Base-by-base conservation (phyloP, 768 basidiomycete genomes). In the Pisolithus microcarpus region DNA sequence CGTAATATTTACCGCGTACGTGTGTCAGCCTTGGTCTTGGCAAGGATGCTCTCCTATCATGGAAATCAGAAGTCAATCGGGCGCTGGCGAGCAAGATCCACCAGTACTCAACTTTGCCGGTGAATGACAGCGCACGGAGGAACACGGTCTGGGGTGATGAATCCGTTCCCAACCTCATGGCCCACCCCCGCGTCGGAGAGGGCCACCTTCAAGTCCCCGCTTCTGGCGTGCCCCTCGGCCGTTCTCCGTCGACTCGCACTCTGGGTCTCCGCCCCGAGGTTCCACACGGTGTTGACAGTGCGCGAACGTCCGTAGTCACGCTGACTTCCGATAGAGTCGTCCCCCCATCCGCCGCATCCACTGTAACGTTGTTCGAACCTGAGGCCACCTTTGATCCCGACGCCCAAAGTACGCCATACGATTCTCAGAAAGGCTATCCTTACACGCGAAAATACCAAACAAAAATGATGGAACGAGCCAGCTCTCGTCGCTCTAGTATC, bases 331-430 rank as follows among this genome's bases (percentile, higher is more conserved):
- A 65, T 23, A 56, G 60, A 62, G 49, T 52, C 58, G 59, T 65
- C 54, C 62, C 67, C 24, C 73, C 75, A 7, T 84, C 81, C 10
- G 79, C 82, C 2, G 77, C 80, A 7, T 83, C 84, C 18, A 81
- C 80, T 10, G 73, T 72, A 5, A 82, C 82, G 0, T 66, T 84
- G 16, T 84, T 83, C 58, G 83, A 85, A 48, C 56, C 68, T 37
- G 64, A 59, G 31, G 15, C 26, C 6, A 37, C 36, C 8, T 55
- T 61, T 18, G 62, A 61, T 34, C 59, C 56, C 7, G 24, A 34
- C 10, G 77, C 80, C 4, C 76, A 84, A 62, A 85, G 82, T 61
- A 85, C 84, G 0, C 84, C 84, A 1, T 78, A 79, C 56, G 79
- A 78, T 53, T 52, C 66, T 68, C 43, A 63, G 64, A 58, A 60